phyloP scores from a whole-genome alignment of 192 early-diverging fungal species.

The Obelidium mucronatum region DNA sequence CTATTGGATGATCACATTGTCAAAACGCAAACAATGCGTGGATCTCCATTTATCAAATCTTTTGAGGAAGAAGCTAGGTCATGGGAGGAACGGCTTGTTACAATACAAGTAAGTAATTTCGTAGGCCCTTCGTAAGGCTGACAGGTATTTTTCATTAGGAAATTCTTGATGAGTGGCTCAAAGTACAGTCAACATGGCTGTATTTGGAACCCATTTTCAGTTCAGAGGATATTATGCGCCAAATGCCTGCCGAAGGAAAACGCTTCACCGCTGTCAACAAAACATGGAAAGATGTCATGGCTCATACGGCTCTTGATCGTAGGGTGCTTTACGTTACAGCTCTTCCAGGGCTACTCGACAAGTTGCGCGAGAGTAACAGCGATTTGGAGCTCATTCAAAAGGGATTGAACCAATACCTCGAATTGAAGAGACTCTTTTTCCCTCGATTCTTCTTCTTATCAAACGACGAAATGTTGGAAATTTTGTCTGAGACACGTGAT shows the following conservation, averaged over 20 bases:
- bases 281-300: constrained; percentile 70
- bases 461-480: constrained; percentile 72
- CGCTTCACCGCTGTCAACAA: constrained; percentile 66
- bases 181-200: constrained; percentile 68
- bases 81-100: constrained; percentile 61
- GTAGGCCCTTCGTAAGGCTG: not conserved
- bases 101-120: constrained; percentile 51
- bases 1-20: constrained; percentile 71
- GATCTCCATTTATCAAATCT: constrained; percentile 69
- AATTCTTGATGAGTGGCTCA: constrained; percentile 69
- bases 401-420: constrained; percentile 68
- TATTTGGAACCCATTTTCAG: constrained; percentile 70
- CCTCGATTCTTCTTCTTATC: constrained; percentile 71
- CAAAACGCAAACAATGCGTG: constrained; percentile 68
- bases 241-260: constrained; percentile 70
- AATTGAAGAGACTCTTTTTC: constrained; percentile 65
- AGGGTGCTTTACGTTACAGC: constrained; percentile 61
- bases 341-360: constrained; percentile 60
- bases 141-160: constrained; percentile 44
- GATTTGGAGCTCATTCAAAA: constrained; percentile 71
- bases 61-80: constrained; percentile 63
- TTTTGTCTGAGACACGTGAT: constrained; percentile 66
- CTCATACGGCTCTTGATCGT: constrained; percentile 48
- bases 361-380: constrained; percentile 60
- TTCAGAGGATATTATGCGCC: constrained; percentile 71